Evolutionary conservation across 768 basidiomycete species (phyloP).

Genomic region (Candolleomyces eurysporus): DNA sequence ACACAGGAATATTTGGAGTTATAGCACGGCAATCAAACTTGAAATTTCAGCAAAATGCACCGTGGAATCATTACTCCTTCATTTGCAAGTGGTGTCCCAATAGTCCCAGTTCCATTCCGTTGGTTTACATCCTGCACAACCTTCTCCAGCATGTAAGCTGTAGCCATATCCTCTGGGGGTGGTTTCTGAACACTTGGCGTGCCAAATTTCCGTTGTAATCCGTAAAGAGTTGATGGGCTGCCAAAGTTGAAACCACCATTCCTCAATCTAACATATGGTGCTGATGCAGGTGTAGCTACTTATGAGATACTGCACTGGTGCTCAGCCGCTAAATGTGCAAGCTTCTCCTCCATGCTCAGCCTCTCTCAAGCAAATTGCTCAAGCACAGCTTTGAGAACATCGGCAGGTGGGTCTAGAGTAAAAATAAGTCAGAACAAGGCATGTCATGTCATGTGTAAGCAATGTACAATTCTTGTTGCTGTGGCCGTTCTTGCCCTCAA

Average conservation of each 20-base stretch:
- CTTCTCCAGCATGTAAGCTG: not conserved
- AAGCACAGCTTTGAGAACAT: not conserved
- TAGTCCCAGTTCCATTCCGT: not conserved
- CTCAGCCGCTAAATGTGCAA: not conserved
- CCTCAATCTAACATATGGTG: no score
- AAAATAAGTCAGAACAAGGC: not conserved
- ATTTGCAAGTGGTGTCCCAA: not conserved
- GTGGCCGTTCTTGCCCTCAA: not conserved
- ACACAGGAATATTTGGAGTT: no score
- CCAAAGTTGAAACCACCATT: not conserved
- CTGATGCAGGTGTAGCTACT: no score
- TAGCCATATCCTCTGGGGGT: not conserved
- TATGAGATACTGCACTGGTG: no score
- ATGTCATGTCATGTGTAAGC: not conserved
- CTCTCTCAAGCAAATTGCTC: not conserved
- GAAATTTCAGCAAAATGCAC: not conserved
- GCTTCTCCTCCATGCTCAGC: not conserved
- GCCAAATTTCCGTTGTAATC: not conserved
- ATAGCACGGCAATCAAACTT: no score
- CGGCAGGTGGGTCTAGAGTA: not conserved
- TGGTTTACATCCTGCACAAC: not conserved
- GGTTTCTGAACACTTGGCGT: conserved; percentile 1
- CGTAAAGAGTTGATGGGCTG: not conserved
- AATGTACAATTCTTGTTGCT: conserved; percentile 3
- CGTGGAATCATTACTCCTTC: not conserved